These are phyloP conservation scores for Chalciporus piperatus DNA, from an alignment of 768 basidiomycete genomes.

Conservation along the genomic window DNA sequence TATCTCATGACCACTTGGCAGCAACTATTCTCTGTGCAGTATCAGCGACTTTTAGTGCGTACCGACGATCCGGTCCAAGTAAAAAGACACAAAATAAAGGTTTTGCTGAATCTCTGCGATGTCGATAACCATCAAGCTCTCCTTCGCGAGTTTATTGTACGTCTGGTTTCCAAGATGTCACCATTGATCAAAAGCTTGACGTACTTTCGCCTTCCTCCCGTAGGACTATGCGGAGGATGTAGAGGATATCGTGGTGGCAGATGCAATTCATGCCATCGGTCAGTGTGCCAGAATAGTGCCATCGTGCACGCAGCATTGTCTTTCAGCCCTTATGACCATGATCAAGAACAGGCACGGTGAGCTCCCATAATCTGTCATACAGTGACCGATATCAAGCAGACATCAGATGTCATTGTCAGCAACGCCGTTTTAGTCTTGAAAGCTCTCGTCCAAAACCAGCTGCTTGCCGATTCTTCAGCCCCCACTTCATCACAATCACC, in stretches of 20 bases:
- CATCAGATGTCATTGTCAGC: slow-evolving; percentile 71
- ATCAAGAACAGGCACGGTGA: slow-evolving; percentile 74
- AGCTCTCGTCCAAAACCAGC: slow-evolving; percentile 71
- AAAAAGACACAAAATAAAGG: slow-evolving; percentile 72
- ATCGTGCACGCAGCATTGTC: slow-evolving; percentile 65
- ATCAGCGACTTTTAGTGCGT: slow-evolving; percentile 67
- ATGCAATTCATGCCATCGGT: slow-evolving; percentile 78
- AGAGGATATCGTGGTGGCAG: slow-evolving; percentile 67
- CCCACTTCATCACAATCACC: slow-evolving; percentile 38
- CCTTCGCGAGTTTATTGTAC: slow-evolving; percentile 81
- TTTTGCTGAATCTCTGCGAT: slow-evolving; percentile 66
- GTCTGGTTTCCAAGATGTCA: slow-evolving; percentile 25
- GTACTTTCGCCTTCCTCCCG: background rate
- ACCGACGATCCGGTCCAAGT: slow-evolving; percentile 62
- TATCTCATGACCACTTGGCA: slow-evolving; percentile 7
- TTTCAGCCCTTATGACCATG: slow-evolving; percentile 73
- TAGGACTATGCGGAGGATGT: slow-evolving; percentile 83
- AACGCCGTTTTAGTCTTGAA: slow-evolving; percentile 85
- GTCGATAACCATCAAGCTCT: slow-evolving; percentile 66
- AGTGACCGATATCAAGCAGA: slow-evolving; percentile 3
- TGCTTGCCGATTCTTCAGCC: slow-evolving; percentile 36
- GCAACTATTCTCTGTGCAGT: slow-evolving; percentile 57
- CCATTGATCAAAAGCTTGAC: background rate
- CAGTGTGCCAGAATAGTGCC: slow-evolving; percentile 67
- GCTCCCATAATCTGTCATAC: slow-evolving; percentile 19